These are phyloP conservation scores for Colletotrichum simmondsii DNA, from an alignment of 2,329 filamentous ascomycete genomes.

Conservation along the genomic window DNA sequence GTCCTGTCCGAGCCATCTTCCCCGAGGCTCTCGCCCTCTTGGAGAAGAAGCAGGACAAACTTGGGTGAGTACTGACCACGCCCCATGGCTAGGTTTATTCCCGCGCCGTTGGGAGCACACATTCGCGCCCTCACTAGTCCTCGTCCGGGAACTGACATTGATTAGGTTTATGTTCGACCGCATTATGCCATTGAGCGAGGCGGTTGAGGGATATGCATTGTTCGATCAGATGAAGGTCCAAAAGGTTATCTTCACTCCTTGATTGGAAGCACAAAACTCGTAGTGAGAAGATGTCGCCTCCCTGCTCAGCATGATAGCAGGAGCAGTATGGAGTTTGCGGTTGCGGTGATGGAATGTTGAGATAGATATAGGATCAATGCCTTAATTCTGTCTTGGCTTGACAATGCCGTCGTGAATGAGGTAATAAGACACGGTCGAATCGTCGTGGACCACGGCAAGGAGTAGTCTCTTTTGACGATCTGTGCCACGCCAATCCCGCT, in stretches of 20 bases:
- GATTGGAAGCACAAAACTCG: conserved; percentile 20
- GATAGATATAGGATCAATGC: not conserved
- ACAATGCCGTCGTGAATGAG: conserved; percentile 88
- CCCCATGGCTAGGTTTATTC: not conserved
- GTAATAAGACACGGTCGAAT: conserved; percentile 88
- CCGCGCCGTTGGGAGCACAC: conserved; percentile 9
- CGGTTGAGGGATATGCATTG: conserved; percentile 75
- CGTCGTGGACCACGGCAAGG: conserved; percentile 80
- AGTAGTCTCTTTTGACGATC: conserved; percentile 74
- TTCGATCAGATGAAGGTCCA: conserved; percentile 80
- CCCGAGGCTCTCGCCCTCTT: conserved; percentile 72
- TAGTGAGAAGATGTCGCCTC: not conserved
- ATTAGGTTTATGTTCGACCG: conserved; percentile 80
- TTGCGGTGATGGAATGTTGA: not conserved
- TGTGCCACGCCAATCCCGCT: conserved; percentile 54
- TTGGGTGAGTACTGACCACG: conserved; percentile 65
- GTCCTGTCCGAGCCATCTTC: conserved; percentile 79
- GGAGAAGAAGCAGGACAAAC: conserved; percentile 72
- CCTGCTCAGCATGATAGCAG: not conserved
- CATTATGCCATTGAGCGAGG: conserved; percentile 75
- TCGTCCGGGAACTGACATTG: conserved; percentile 9
- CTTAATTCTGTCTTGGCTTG: conserved; percentile 83
- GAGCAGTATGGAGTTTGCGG: not conserved
- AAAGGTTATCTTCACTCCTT: conserved; percentile 76
- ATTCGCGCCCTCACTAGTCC: not conserved